Conservation (phyloP, 2,329 filamentous ascomycete genomes). For the Arthroderma uncinatum region DNA sequence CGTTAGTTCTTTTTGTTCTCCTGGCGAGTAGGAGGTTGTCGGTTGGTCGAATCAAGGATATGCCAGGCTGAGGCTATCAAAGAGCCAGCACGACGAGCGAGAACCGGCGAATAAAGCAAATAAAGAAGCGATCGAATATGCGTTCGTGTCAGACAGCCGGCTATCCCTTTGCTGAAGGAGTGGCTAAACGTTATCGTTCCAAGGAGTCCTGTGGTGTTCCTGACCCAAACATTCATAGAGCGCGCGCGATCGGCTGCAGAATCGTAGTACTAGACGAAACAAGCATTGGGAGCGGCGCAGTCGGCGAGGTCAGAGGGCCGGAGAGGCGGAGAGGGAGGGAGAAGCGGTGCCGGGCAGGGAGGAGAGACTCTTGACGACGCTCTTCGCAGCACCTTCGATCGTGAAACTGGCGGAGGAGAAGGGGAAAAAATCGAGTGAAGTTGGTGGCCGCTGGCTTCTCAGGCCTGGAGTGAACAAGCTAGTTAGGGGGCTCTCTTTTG, state of each 20-base stretch:
- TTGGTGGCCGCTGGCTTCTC: neutral
- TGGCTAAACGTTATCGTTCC: neutral
- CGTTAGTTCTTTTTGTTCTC: neutral
- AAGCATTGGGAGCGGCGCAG: neutral
- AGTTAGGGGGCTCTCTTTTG: neutral
- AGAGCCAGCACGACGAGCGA: neutral
- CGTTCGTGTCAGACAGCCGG: neutral
- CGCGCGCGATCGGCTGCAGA: constrained; percentile 2
- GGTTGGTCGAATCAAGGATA: neutral
- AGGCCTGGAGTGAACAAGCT: neutral
- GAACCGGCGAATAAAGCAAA: neutral
- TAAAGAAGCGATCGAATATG: neutral
- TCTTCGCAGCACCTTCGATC: neutral
- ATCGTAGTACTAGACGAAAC: neutral
- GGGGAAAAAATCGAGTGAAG: neutral
- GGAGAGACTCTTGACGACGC: neutral
- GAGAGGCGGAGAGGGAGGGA: neutral
- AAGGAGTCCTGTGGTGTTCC: neutral
- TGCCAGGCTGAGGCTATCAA: neutral
- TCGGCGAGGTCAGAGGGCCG: neutral
- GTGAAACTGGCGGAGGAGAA: neutral
- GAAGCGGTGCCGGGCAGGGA: neutral
- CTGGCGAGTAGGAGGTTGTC: neutral
- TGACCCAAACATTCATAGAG: constrained; percentile 4
- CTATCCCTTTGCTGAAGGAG: neutral